Evolutionary conservation across 2,329 filamentous ascomycete species (phyloP).

Genomic region (Fusarium citri): DNA sequence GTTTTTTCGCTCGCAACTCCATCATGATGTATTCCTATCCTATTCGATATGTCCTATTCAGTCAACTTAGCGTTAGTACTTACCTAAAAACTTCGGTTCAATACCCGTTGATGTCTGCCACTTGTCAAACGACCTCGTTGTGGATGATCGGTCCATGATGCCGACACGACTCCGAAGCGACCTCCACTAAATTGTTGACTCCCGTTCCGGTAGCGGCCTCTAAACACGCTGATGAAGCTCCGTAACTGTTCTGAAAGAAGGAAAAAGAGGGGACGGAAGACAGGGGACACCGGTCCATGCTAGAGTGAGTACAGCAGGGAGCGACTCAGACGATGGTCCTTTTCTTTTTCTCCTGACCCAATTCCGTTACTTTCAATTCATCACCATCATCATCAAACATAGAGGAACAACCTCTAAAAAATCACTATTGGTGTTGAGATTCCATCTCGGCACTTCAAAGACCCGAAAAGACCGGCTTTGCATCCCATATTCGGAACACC

Average conservation of each 20-base stretch:
- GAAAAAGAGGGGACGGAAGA: constrained; percentile 36
- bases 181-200: constrained; percentile 13
- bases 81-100: constrained; percentile 1
- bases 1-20: constrained; percentile 17
- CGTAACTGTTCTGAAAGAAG: constrained; percentile 19
- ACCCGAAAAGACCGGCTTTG: constrained; percentile 29
- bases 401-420: not conserved
- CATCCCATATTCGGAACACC: constrained; percentile 35
- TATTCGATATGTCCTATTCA: constrained; percentile 18
- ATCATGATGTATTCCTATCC: not conserved
- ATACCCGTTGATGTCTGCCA: constrained; percentile 7
- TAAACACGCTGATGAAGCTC: constrained; percentile 9
- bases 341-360: constrained; percentile 31
- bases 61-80: not conserved
- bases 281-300: constrained; percentile 21
- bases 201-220: constrained; percentile 30
- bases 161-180: constrained; percentile 38
- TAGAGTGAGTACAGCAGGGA: constrained; percentile 28
- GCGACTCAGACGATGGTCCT: constrained; percentile 11
- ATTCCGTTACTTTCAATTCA: constrained; percentile 30
- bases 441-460: constrained; percentile 15
- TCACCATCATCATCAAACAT: constrained; percentile 10
- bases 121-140: not conserved
- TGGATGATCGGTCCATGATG: constrained; percentile 34
- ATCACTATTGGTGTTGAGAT: not conserved